These are phyloP conservation scores for Penicillium macrosclerotiorum DNA, from an alignment of 495 filamentous ascomycete genomes.

Conservation along the genomic window DNA sequence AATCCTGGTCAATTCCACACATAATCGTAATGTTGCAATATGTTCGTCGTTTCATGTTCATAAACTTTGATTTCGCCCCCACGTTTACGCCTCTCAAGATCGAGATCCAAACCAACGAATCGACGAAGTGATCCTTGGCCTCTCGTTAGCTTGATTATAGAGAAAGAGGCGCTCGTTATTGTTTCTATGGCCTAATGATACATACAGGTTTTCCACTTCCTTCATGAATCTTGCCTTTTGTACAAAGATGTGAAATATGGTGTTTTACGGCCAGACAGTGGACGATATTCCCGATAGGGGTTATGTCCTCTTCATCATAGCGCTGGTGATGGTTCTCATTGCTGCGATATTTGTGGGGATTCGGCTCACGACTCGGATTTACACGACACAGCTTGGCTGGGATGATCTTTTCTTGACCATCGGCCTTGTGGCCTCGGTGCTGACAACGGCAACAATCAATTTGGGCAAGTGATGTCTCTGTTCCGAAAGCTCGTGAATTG, in stretches of 20 bases:
- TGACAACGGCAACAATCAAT: constrained; percentile 1
- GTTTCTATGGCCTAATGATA: no score
- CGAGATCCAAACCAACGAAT: no score
- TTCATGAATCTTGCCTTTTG: no score
- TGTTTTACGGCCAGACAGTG: constrained; percentile 3
- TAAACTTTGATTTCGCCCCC: not conserved
- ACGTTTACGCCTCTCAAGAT: no score
- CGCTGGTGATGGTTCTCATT: constrained; percentile 1
- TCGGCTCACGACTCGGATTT: not conserved
- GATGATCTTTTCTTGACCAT: constrained; percentile 7
- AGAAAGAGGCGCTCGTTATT: no score
- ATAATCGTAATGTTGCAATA: no score
- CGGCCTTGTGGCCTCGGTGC: not conserved
- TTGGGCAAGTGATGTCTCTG: no score
- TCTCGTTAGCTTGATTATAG: no score
- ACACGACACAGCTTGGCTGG: constrained; percentile 1
- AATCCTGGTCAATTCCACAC: not conserved
- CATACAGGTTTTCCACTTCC: no score
- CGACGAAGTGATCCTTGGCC: no score
- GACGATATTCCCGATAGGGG: constrained; percentile 7
- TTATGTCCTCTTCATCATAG: constrained; percentile 1
- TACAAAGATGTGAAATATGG: no score
- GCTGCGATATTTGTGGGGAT: constrained; percentile 1
- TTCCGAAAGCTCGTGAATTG: not conserved
- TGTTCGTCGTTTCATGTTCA: not conserved